Evolutionary conservation across 176 grass and related monocot genomes (phyloP), one percentile per base, ranked within the genome.

Genomic region (Ananas comosus): DNA sequence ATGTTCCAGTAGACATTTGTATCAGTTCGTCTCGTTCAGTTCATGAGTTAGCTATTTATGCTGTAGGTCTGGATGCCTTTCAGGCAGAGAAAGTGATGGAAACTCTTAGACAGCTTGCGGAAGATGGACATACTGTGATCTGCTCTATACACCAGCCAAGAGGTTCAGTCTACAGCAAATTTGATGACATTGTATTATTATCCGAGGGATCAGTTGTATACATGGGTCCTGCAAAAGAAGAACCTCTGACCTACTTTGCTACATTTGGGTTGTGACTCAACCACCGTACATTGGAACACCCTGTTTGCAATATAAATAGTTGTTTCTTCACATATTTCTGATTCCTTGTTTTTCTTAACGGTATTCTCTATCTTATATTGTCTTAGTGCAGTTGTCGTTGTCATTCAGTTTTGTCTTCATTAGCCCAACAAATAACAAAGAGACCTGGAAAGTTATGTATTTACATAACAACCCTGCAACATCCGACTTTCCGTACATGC

Each of bases 31-130:
- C 33, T 42, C 5, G 4, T 42, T 42, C 33, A 42, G 48, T 51
- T 52, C 49, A 66, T 29, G 13, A 59, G 10, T 61, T 42, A n/a
- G 63, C 13, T 64, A 33, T 65, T 17, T 23, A 50, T 14, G 12
- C 1, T 70, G 73, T 65, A 99, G 94, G 94, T 51, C 89, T 93
- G 78, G 94, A 93, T 90, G 89, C 94, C 14, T 99, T 99, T 68
- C 94, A 93, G 83, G 94, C 89, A 67, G 94, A 99, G 82, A 93
- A 99, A 71, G 94, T 99, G 74, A 99, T 99, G 94, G 94, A 99
- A 65, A 93, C 94, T 67, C 86, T 99, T 71, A 76, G 84, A 71
- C 79, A 99, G 29, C 89, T 99, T 73, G 84, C 94, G 68, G 84
- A 99, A 74, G 87, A 93, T 72, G 89, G 94, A 13, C 89, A 99